Base-by-base conservation (phyloP, 1,284 basidiomycete species). In the Anthracocystis panici-leucophaei region DNA sequence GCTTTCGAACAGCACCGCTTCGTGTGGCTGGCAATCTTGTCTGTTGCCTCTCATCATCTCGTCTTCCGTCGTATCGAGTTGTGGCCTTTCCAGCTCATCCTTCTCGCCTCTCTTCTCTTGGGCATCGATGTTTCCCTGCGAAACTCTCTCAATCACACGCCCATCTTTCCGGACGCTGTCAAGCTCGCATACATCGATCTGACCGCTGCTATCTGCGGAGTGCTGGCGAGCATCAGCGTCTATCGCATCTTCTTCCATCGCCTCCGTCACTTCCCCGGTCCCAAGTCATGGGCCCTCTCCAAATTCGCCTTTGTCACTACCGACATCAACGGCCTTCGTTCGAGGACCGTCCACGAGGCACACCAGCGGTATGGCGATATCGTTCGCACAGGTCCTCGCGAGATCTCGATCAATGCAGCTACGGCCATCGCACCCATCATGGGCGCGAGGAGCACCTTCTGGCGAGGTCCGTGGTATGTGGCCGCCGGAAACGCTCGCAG, bases 221-320 rank as follows among this genome's bases (percentile, higher is more conserved):
- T 77, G 9, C 31, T 65, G 38, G 2, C 33, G 11, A 69, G 60
- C 46, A 78, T 78, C 42, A 45, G 46, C 16, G 31, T 65, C 25
- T 78, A 78, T 41, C 56, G 76, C 10, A 44, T 68, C 25, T 57
- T 61, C 52, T 65, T 78, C 49, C 76, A 78, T 29, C 68, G 69
- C 2, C 53, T 77, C 2, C 12, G 66, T 12, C 42, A 44, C 9
- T 62, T 77, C 20, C 74, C 74, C 0, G 76, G 76, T 9, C 75
- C 76, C 2, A 53, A 29, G n/a, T 60, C 38, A 12, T 55, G 63
- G 60, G 50, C 49, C 0, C 9, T 73, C 11, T 65, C 65, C 54
- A 78, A 74, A 40, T 70, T 65, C 38, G 42, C 58, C 8, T 59
- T 67, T 25, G 20, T 78, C 10, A 38, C 54, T n/a, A 52, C 55